Conservation (phyloP, 2,329 filamentous ascomycete species). For the Nigrospora osmanthi region DNA sequence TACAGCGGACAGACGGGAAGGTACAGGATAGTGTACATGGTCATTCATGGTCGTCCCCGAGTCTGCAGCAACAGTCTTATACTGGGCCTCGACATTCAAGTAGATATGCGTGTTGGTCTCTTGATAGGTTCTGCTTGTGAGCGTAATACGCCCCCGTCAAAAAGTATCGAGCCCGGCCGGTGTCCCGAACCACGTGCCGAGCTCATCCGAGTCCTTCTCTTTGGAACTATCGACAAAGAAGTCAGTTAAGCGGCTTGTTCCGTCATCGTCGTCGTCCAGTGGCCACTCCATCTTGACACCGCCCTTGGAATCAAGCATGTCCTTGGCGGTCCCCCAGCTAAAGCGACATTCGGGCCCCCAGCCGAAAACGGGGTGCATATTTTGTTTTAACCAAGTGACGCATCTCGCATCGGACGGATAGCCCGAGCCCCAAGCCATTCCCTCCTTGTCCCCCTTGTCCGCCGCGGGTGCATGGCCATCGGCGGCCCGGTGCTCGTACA, state of each 20-base stretch:
- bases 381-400: conserved; percentile 70
- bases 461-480: conserved; percentile 5
- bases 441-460: conserved; percentile 24
- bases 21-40: conserved; percentile 4
- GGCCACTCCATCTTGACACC: conserved; percentile 80
- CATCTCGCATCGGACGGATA: conserved; percentile 86
- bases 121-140: too few relatives aligned
- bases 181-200: conserved; percentile 77
- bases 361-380: conserved; percentile 90
- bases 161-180: conserved; percentile 64
- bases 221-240: conserved; percentile 50
- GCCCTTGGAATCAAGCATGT: conserved; percentile 75
- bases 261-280: conserved; percentile 59
- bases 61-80: background rate
- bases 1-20: background rate
- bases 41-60: conserved; percentile 2
- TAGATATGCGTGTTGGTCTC: background rate
- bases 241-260: conserved; percentile 64
- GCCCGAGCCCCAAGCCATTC: conserved; percentile 73
- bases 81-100: too few relatives aligned
- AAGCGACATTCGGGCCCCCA: conserved; percentile 93
- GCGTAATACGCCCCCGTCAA: conserved; percentile 27
- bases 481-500: conserved; percentile 51
- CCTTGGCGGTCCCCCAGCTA: conserved; percentile 92
- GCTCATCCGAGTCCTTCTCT: conserved; percentile 51